A percentile compares a stretch with the other conserved stretches of the same genome.
These are phyloP conservation scores for Trametes sp. DNA, from an alignment of 1,284 basidiomycete genomes.

Conservation along the genomic window DNA sequence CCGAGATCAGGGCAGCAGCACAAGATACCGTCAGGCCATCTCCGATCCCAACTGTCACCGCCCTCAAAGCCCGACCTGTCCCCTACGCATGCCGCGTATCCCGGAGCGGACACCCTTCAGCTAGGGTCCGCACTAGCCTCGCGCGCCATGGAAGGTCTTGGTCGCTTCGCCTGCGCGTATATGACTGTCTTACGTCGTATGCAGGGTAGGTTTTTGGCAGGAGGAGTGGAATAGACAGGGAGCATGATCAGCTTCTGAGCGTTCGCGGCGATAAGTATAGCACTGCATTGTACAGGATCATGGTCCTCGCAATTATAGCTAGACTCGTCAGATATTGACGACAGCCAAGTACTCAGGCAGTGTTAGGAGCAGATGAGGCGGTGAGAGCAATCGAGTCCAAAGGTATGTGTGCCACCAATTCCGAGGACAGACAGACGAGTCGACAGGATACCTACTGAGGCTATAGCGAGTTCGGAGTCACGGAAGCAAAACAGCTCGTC, in stretches of 20 bases:
- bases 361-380: background rate
- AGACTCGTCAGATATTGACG: background rate
- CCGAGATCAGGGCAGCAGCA: slow-evolving; percentile 16
- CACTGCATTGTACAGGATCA: background rate
- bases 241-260: background rate
- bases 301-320: background rate
- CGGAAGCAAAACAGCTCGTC: background rate
- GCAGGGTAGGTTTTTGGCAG: background rate
- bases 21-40: slow-evolving; percentile 11
- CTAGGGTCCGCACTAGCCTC: background rate
- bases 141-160: background rate
- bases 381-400: background rate
- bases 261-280: slow-evolving; percentile 10
- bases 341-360: background rate
- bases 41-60: slow-evolving; percentile 7
- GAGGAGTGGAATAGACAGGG: background rate
- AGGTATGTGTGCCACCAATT: background rate
- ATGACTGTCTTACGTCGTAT: slow-evolving; percentile 1
- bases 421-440: no score
- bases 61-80: background rate
- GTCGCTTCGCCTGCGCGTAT: background rate
- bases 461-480: no score
- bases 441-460: no score
- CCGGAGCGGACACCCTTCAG: background rate
- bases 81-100: background rate